Base-by-base conservation (phyloP, 139 green algal species). In the Closterium sp. region DNA sequence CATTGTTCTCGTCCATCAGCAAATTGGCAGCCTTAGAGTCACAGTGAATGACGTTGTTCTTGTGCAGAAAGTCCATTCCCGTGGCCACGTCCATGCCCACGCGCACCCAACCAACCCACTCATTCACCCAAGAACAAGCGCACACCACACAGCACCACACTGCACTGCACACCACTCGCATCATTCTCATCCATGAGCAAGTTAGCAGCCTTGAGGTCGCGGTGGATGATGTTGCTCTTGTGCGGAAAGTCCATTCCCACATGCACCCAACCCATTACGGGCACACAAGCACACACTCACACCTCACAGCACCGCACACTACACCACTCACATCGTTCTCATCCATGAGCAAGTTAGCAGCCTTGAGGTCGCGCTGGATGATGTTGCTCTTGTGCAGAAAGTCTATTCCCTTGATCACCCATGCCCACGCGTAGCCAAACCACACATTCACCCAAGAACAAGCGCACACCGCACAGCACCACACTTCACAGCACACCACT, bases 51-150 rank as follows among this genome's bases (percentile, higher is more conserved):
- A 99, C 99, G 28, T 98, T 98, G 32, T 97, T 97, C 95, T 98
- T 97, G 95, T 99, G 98, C 92, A 99, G 95, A 96, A 99, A 99
- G 95, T 99, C 98, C 98, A 99, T 99, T 42, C 98, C 98, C 11
- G 91, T 91, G 13, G 94, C 89, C 50, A 99, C 97, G 90, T 99
- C 98, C 73, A 97, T 87, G 29, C 92, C 96, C 70, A 98, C 94
- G 91, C 98, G 98, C 0, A 99, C n/a, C n/a, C n/a, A n/a, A n/a
- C n/a, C n/a, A n/a, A n/a, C n/a, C n/a, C n/a, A n/a, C n/a, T n/a
- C n/a, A n/a, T n/a, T n/a, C n/a, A n/a, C n/a, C n/a, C n/a, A n/a
- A n/a, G n/a, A n/a, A n/a, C n/a, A n/a, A n/a, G n/a, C n/a, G n/a
- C n/a, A n/a, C n/a, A n/a, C n/a, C n/a, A n/a, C n/a, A n/a, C n/a